These are phyloP conservation scores for Selaginella tamariscina DNA, from an alignment of 75 land plant species.

Conservation along the genomic window DNA sequence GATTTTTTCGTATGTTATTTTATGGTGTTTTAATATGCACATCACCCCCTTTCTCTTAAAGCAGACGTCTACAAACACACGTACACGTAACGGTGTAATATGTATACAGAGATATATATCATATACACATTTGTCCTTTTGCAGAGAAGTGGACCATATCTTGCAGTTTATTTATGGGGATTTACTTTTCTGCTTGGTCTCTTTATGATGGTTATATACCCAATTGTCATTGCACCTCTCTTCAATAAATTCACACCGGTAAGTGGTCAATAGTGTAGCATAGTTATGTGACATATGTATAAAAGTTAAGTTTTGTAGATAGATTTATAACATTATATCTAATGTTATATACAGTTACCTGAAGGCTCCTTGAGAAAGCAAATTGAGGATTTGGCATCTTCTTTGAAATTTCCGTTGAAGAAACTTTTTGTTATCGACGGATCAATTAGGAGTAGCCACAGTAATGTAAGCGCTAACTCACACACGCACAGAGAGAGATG, in stretches of 20 bases:
- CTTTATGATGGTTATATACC: conserved; percentile 86
- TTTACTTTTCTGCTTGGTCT: conserved; percentile 73
- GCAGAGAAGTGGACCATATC: conserved; percentile 97
- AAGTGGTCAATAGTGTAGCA: conserved; percentile 20
- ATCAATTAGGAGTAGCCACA: conserved; percentile 93
- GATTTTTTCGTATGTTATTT: too few species aligned
- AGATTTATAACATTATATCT: neutral
- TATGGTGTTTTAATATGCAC: too few species aligned
- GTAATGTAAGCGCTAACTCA: conserved; percentile 65
- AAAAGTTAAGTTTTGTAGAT: neutral
- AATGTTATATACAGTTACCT: conserved; percentile 45
- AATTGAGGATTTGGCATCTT: conserved; percentile 79
- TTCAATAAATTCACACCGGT: conserved; percentile 98
- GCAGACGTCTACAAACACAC: too few species aligned
- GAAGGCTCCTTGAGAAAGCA: conserved; percentile 67
- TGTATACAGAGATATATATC: neutral
- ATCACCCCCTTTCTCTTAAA: too few species aligned
- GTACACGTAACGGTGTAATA: too few species aligned
- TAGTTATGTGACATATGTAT: neutral
- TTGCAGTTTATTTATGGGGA: conserved; percentile 91
- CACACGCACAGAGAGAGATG: too few species aligned
- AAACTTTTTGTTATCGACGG: conserved; percentile 98
- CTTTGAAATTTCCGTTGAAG: conserved; percentile 85
- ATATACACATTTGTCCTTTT: conserved; percentile 6
- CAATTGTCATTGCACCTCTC: conserved; percentile 84